These are phyloP conservation scores for Acephala macrosclerotiorum DNA, from an alignment of 2,329 filamentous ascomycete genomes.

Conservation along the genomic window DNA sequence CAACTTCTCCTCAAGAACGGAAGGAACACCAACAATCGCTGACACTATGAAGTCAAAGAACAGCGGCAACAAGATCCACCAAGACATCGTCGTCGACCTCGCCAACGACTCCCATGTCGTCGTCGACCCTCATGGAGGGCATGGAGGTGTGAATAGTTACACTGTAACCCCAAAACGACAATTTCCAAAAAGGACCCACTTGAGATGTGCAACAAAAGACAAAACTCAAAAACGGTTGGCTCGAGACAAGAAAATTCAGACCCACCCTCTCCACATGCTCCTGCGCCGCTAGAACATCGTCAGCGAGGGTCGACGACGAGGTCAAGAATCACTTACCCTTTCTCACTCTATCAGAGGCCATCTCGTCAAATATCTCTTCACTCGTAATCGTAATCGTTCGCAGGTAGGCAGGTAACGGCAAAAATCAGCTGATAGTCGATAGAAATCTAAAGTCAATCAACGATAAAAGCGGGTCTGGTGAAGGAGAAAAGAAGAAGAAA, in stretches of 20 bases:
- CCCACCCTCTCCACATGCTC: background rate
- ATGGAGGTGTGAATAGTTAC: background rate
- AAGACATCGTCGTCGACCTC: background rate
- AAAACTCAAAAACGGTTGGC: background rate
- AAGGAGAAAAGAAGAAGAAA: constrained; percentile 4
- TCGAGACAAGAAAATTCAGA: background rate
- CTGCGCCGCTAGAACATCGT: background rate
- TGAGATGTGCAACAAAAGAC: background rate
- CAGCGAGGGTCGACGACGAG: background rate
- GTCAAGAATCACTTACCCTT: background rate
- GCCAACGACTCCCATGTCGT: too few relatives aligned
- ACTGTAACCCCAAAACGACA: background rate
- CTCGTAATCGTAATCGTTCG: too few relatives aligned
- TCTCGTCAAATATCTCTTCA: background rate
- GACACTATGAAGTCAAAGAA: background rate
- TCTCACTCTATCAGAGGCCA: background rate
- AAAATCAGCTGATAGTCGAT: background rate
- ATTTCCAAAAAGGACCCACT: background rate
- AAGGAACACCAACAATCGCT: background rate
- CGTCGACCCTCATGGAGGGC: background rate
- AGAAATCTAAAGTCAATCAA: background rate
- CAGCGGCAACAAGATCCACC: background rate
- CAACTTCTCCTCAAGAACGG: background rate
- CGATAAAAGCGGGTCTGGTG: background rate
- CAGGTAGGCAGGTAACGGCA: background rate